These are phyloP conservation scores for Citrus australasica DNA, from an alignment of 345 rosid species.

Conservation along the genomic window DNA sequence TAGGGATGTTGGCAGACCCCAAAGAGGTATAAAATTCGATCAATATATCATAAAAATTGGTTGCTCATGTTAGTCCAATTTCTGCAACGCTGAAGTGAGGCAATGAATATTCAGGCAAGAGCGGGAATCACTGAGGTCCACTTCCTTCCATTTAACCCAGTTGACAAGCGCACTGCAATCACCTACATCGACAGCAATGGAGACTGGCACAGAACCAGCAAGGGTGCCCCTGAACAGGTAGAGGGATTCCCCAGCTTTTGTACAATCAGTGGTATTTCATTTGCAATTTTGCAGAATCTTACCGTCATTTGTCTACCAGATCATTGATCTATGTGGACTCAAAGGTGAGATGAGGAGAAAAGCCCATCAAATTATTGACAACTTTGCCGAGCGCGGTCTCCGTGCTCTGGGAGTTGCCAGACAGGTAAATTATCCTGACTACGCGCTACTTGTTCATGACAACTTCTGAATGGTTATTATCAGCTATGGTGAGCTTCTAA, in stretches of 20 bases:
- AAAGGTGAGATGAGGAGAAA: constrained; percentile 45
- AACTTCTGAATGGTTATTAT: neutral
- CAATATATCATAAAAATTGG: neutral
- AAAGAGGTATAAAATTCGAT: constrained; percentile 44
- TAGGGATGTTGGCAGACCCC: constrained; percentile 79
- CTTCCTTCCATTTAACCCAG: constrained; percentile 94
- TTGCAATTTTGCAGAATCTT: neutral
- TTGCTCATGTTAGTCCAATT: neutral
- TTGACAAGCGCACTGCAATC: constrained; percentile 91
- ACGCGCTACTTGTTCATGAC: neutral
- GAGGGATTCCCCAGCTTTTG: neutral
- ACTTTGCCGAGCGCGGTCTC: constrained; percentile 80
- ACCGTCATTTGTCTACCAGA: constrained; percentile 28
- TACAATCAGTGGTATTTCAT: neutral
- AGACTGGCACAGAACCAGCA: constrained; percentile 81
- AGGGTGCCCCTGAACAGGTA: constrained; percentile 97
- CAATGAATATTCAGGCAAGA: constrained; percentile 51
- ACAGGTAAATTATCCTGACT: constrained; percentile 46
- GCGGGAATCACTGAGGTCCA: constrained; percentile 84
- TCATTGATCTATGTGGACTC: constrained; percentile 72
- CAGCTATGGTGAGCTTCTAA: neutral
- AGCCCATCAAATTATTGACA: constrained; percentile 59
- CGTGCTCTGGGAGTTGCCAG: constrained; percentile 73
- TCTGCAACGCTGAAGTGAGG: neutral
- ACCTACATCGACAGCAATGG: constrained; percentile 68